These are phyloP conservation scores for Aureobasidium sp. DNA, from an alignment of 2,329 filamentous ascomycete species.

Conservation along the genomic window DNA sequence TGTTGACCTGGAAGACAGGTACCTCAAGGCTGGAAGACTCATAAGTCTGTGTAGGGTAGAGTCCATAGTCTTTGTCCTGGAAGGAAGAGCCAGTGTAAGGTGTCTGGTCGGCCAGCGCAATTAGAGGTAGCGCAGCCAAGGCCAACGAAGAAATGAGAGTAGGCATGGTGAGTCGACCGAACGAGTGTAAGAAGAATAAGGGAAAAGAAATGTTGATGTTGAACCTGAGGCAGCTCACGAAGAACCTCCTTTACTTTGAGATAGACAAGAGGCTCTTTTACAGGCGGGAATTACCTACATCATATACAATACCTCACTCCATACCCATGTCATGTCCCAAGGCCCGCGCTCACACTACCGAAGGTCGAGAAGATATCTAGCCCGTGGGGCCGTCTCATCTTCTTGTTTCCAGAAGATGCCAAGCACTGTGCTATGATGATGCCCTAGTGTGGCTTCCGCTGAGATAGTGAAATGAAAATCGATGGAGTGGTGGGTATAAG, in stretches of 20 bases:
- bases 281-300: background rate
- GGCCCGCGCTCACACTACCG: constrained; percentile 6
- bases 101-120: constrained; percentile 13
- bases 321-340: constrained; percentile 12
- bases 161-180: background rate
- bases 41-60: constrained; percentile 32
- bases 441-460: background rate
- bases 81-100: constrained; percentile 22
- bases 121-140: background rate
- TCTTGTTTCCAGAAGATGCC: constrained; percentile 11
- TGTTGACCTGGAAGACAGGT: constrained; percentile 23
- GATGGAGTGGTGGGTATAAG: background rate
- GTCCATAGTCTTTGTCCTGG: constrained; percentile 31
- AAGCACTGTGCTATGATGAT: constrained; percentile 5
- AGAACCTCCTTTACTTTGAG: background rate
- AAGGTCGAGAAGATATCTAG: background rate
- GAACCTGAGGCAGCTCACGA: background rate
- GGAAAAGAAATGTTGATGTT: background rate
- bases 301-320: background rate
- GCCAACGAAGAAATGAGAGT: background rate
- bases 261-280: background rate
- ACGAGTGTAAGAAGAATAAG: background rate
- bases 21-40: constrained; percentile 29
- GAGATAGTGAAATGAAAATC: background rate
- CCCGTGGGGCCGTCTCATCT: constrained; percentile 8